Evolutionary conservation across 768 basidiomycete genomes (phyloP).

Genomic region (Leucocoprinus birnbaumii): DNA sequence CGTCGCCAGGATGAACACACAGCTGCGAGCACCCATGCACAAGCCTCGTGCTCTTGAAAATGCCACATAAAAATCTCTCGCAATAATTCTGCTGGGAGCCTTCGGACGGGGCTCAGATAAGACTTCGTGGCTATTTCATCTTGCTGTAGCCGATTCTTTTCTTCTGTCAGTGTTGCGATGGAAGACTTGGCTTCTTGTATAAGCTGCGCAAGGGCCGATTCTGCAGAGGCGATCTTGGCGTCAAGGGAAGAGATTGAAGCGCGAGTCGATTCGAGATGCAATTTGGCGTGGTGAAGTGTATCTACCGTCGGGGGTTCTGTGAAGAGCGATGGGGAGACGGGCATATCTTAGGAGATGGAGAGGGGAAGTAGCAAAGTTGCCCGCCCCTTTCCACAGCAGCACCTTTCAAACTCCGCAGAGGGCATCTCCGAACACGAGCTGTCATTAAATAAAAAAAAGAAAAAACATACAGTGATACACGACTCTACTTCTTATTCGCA

Average conservation of each 20-base stretch:
- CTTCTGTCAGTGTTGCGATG: slow-evolving; percentile 52
- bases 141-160: slow-evolving; percentile 47
- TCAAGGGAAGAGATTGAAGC: slow-evolving; percentile 33
- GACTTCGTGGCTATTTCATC: slow-evolving; percentile 49
- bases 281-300: slow-evolving; percentile 50
- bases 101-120: slow-evolving; percentile 70
- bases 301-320: slow-evolving; percentile 60
- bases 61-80: slow-evolving; percentile 68
- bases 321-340: slow-evolving; percentile 21
- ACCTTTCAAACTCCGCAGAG: slow-evolving; percentile 18
- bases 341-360: slow-evolving; percentile 3
- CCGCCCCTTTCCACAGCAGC: background rate
- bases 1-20: slow-evolving; percentile 68
- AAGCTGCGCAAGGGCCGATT: slow-evolving; percentile 55
- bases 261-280: slow-evolving; percentile 35
- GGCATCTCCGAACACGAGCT: slow-evolving; percentile 14
- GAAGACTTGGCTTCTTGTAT: slow-evolving; percentile 49
- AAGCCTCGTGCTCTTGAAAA: slow-evolving; percentile 70
- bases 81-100: slow-evolving; percentile 71
- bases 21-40: slow-evolving; percentile 71
- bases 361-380: background rate
- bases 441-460: background rate
- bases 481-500: slow-evolving; percentile 64
- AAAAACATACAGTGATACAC: background rate
- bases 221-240: slow-evolving; percentile 47